Evolutionary conservation across 768 basidiomycete genomes (phyloP).

Genomic region (Sporobolomyces pararoseus): DNA sequence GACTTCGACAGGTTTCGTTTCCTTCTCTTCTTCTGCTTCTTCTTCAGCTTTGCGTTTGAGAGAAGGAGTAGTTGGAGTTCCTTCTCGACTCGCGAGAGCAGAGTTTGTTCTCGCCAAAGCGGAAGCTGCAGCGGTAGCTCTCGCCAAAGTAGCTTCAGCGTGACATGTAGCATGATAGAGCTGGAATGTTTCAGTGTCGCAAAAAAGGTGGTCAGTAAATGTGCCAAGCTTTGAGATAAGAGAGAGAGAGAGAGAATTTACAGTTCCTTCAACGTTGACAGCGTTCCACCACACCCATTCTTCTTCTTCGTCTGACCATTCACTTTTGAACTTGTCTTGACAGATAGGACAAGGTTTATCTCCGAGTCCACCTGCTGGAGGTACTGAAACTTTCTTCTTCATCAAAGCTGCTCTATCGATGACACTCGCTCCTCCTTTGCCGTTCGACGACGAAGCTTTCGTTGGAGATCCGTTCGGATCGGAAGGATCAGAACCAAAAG

Average conservation of each 20-base stretch:
- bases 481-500: constrained; percentile 7
- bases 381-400: constrained; percentile 61
- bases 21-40: too few species aligned
- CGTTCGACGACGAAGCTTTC: too few species aligned
- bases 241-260: constrained; percentile 4
- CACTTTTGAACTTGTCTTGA: constrained; percentile 85
- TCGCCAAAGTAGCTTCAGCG: constrained; percentile 26
- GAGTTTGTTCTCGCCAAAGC: constrained; percentile 21
- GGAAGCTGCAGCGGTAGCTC: not conserved
- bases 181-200: not conserved
- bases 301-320: constrained; percentile 91
- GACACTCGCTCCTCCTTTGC: not conserved
- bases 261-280: constrained; percentile 66
- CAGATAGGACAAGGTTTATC: constrained; percentile 89
- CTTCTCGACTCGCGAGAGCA: constrained; percentile 20
- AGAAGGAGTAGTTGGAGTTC: not conserved
- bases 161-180: constrained; percentile 42
- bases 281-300: constrained; percentile 98
- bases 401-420: constrained; percentile 62
- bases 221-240: too few species aligned
- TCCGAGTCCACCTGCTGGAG: constrained; percentile 61
- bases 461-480: not conserved
- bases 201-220: not conserved
- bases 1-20: not conserved
- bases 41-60: constrained; percentile 7